Conservation (phyloP, 108 stramenopile genomes). For the Seminavis robusta region DNA sequence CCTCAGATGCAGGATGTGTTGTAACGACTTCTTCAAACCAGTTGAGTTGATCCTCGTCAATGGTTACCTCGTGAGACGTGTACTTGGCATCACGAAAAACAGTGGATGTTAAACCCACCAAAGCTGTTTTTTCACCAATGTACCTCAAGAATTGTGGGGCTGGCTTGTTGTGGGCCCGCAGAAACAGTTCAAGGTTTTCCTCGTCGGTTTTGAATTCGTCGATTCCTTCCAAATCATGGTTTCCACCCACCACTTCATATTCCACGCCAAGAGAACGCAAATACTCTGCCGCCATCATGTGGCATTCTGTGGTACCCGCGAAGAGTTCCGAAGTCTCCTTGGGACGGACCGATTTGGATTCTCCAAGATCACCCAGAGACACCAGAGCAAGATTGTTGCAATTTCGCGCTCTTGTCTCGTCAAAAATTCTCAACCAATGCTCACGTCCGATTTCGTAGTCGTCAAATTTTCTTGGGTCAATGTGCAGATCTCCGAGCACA, state of each 20-base stretch:
- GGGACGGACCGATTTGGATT: slow-evolving; percentile 17
- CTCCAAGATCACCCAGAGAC: slow-evolving; percentile 49
- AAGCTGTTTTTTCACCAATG: slow-evolving; percentile 85
- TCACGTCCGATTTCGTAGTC: slow-evolving; percentile 47
- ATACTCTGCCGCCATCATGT: slow-evolving; percentile 23
- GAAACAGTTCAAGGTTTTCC: slow-evolving; percentile 75
- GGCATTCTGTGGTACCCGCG: slow-evolving; percentile 44
- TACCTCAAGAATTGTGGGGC: slow-evolving; percentile 76
- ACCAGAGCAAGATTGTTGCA: slow-evolving; percentile 46
- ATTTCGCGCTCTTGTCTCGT: slow-evolving; percentile 50
- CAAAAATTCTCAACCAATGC: slow-evolving; percentile 46
- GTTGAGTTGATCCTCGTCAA: slow-evolving; percentile 83
- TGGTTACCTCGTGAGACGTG: slow-evolving; percentile 90
- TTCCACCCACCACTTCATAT: slow-evolving; percentile 38
- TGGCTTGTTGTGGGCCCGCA: slow-evolving; percentile 55
- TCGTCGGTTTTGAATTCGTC: slow-evolving; percentile 89
- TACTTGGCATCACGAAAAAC: slow-evolving; percentile 85
- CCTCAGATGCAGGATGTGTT: slow-evolving; percentile 69
- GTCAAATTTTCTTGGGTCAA: slow-evolving; percentile 73
- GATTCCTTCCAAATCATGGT: slow-evolving; percentile 89
- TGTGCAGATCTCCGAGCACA: slow-evolving; percentile 79
- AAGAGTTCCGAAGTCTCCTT: slow-evolving; percentile 19
- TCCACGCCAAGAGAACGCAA: slow-evolving; percentile 36
- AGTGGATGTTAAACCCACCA: slow-evolving; percentile 82
- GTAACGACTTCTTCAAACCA: slow-evolving; percentile 85